These are phyloP conservation scores for Lenwebbia sp. DNA, from an alignment of 345 rosid genomes.

Conservation along the genomic window DNA sequence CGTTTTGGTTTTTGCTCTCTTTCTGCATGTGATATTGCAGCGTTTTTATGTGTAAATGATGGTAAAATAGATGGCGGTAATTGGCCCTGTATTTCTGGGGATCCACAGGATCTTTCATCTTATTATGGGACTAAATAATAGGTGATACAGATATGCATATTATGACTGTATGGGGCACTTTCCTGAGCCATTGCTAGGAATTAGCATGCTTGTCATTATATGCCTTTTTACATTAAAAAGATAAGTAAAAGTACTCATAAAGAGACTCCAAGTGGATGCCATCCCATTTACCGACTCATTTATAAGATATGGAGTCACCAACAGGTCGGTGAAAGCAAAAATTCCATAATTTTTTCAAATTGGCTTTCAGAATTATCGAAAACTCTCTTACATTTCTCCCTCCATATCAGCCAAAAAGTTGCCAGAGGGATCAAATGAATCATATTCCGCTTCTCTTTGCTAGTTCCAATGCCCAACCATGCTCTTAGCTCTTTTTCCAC, in stretches of 20 bases:
- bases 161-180: not conserved
- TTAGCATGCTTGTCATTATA: not conserved
- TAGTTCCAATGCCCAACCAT: not conserved
- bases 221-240: not conserved
- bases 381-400: too few species aligned
- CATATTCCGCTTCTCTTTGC: not conserved
- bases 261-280: not conserved
- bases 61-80: not conserved
- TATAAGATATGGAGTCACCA: not conserved
- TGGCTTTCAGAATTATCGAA: too few species aligned
- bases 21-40: not conserved
- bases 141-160: not conserved
- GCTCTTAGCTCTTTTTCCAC: not conserved
- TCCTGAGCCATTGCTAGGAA: not conserved
- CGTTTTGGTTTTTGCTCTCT: not conserved
- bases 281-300: not conserved
- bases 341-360: too few species aligned
- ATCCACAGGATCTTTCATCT: not conserved
- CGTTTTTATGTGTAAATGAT: not conserved
- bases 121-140: not conserved
- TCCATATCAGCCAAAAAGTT: not conserved
- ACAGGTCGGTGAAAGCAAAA: too few species aligned
- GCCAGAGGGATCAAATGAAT: not conserved
- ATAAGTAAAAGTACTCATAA: not conserved
- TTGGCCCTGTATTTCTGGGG: not conserved